Evolutionary conservation across 202 grass and related monocot genomes (phyloP), one percentile per base, ranked within the genome.

Genomic region (Musa balbisiana): DNA sequence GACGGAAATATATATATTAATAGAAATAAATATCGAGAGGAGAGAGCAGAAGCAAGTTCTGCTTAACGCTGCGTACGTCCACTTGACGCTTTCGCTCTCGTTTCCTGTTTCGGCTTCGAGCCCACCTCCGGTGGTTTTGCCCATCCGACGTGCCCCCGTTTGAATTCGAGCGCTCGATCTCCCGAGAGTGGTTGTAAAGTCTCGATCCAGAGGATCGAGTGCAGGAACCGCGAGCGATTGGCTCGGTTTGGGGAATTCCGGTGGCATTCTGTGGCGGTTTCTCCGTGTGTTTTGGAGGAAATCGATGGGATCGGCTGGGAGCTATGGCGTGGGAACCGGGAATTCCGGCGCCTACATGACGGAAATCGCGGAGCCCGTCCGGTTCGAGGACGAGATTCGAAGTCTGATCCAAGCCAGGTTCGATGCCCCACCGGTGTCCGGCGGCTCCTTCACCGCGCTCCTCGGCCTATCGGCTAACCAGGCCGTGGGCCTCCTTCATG

Each of bases 361-460:
- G 67, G 83, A 87, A 53, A 56, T 75, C 20, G 72, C 78, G 49
- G 55, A 79, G 2, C 60, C 78, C 51, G 3, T 69, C 17, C 62
- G 17, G 16, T 62, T 77, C 71, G 83, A 75, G 84, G 81, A 76
- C 20, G 89, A 96, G 87, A 87, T 89, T 82, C 86, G 78, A 33
- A 70, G 64, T 33, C 25, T 87, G 16, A 66, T 76, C 10, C 72
- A 51, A 62, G 6, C n/a, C 11, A 17, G 49, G 55, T 16, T 81
- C 51, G 11, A 68, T 54, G 1, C 54, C 4, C 0, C 55, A 62
- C 10, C 67, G 21, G 55, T 55, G 1, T 53, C 21, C 9, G 17
- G 87, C 1, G 75, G 86, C 51, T 82, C 89, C 5, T 96, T 96
- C 82, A 96, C 92, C 10, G 87, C 89, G 62, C 92, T 96, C 26